Conservation (phyloP, 192 early-diverging fungal species). For the Gonapodya prolifera region DNA sequence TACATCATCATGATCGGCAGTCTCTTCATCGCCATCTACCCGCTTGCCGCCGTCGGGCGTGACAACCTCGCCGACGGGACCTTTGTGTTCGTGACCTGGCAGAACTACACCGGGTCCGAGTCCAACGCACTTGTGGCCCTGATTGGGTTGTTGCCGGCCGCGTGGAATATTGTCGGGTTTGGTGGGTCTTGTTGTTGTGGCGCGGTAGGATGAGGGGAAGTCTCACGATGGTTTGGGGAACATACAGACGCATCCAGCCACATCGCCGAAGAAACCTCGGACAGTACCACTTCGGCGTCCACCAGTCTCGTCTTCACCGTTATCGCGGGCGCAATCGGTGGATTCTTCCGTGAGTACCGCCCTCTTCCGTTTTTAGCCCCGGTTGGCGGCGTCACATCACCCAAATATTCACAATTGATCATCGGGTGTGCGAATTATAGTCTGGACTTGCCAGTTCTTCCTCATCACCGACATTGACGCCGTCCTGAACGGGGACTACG, state of each 20-base stretch:
- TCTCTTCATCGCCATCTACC: background rate
- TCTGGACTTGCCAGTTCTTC: constrained; percentile 5
- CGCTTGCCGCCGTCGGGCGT: background rate
- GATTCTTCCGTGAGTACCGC: background rate
- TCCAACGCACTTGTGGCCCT: constrained; percentile 2
- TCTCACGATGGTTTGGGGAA: too few species aligned
- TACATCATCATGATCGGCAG: background rate
- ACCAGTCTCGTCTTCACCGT: background rate
- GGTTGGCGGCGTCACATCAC: background rate
- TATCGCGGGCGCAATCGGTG: background rate
- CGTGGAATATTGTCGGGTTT: constrained; percentile 4
- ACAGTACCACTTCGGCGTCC: background rate
- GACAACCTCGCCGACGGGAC: background rate
- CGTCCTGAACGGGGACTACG: background rate
- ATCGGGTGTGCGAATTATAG: background rate
- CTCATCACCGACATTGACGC: background rate
- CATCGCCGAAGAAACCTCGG: constrained; percentile 4
- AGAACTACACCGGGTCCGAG: constrained; percentile 4
- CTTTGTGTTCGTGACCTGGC: background rate
- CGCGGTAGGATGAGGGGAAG: too few species aligned
- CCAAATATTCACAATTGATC: background rate
- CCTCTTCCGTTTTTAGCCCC: too few species aligned
- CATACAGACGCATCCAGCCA: background rate
- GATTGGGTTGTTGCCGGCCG: background rate
- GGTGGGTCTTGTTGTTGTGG: too few species aligned